Evolutionary conservation across 306 rosid genomes (phyloP), one percentile per base, ranked within the genome.

Genomic region (Pterocarpus macrocarpus): DNA sequence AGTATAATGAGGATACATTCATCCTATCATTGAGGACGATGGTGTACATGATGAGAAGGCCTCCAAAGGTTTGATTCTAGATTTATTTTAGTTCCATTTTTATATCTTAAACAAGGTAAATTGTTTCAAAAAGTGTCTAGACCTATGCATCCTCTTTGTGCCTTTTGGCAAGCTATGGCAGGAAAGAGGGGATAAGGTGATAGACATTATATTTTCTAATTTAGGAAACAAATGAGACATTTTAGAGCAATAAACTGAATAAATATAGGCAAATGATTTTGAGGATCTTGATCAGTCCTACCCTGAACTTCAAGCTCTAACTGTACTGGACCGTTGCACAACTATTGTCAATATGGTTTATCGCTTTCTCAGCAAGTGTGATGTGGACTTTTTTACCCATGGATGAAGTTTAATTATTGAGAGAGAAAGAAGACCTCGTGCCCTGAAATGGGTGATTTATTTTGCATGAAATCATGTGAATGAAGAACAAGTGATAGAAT

Each of bases 11-110:
- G 87, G 69, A 76, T 43, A 80, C 90, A 33, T 91, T 90, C 83
- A 76, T 95, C 76, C 87, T 90, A 1, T 95, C 99, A 41, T 67
- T 90, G 82, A 91, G 30, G 83, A 95, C 99, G 5, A 95, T 95
- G 99, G 77, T 85, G 81, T 95, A 90, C 81, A 79, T 49, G 74
- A 89, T 95, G 14, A 85, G 82, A 87, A 88, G 58, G 78, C 97
- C 97, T 32, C 99, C 96, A 35, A 91, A 91, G 99, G 99, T 95
- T 87, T 75, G 74, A 41, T 70, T 88, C 81, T 75, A 49, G 7
- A 38, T 38, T 6, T 4, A 38, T 81, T 83, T 50, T 67, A 67
- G 17, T 71, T 73, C 28, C 47, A 75, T 2, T 77, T 77, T 74
- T 76, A 8, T 57, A 52, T 30, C n/a, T 69, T 65, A 47, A 16